These are phyloP conservation scores for Apiotrichum akiyoshidainum DNA, from an alignment of 1,284 basidiomycete species.

Conservation along the genomic window DNA sequence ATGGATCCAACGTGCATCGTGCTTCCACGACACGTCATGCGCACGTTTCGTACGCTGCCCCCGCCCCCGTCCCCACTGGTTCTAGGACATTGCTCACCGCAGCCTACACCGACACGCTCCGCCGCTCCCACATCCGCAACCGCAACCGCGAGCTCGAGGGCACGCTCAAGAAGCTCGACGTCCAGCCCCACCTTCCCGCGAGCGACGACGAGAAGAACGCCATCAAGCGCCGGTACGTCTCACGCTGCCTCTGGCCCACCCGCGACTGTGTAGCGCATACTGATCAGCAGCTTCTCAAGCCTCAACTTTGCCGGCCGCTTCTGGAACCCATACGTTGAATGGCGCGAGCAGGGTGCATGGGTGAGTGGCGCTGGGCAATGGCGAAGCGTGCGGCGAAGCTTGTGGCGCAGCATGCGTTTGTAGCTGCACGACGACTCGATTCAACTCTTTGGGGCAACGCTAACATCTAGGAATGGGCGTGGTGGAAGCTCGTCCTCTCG, in stretches of 20 bases:
- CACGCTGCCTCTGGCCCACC: constrained; percentile 7
- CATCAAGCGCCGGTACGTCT: constrained; percentile 42
- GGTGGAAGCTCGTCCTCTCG: constrained; percentile 45
- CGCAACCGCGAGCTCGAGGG: constrained; percentile 29
- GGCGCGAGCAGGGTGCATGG: constrained; percentile 55
- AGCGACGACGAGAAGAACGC: constrained; percentile 47
- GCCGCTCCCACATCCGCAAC: constrained; percentile 38
- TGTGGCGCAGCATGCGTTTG: not conserved
- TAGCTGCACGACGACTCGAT: not conserved
- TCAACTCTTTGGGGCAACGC: not conserved
- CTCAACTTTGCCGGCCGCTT: constrained; percentile 44
- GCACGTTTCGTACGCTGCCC: too few species aligned
- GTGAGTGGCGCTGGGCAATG: constrained; percentile 21
- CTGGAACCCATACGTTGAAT: constrained; percentile 54
- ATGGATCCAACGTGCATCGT: not conserved
- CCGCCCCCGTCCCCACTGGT: not conserved
- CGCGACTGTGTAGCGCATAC: not conserved
- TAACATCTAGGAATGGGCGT: constrained; percentile 42
- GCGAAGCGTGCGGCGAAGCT: not conserved
- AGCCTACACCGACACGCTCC: constrained; percentile 49
- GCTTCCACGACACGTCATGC: not conserved
- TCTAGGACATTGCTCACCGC: not conserved
- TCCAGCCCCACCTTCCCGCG: constrained; percentile 17
- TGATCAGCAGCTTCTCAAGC: constrained; percentile 34
- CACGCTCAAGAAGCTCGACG: constrained; percentile 23